These are phyloP conservation scores for Magnolia kwangsiensis DNA, from an alignment of 164 flowering plant genomes.

Conservation along the genomic window DNA sequence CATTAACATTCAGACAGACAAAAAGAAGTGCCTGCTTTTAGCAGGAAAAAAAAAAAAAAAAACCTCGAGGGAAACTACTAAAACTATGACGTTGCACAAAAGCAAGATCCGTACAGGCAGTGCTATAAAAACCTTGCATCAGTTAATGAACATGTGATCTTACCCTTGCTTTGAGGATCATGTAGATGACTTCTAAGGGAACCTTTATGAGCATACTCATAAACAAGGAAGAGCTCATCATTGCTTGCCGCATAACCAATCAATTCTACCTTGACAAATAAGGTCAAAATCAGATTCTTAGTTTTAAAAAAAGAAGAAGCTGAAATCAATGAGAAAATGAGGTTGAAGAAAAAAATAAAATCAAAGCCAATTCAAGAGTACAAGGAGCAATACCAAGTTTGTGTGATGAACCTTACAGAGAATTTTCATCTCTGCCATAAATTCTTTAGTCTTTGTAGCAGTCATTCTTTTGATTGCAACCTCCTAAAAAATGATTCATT, in stretches of 20 bases:
- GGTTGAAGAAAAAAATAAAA: slow-evolving; percentile 4
- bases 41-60: neutral
- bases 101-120: neutral
- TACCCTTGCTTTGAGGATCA: slow-evolving; percentile 88
- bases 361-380: neutral
- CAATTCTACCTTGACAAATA: slow-evolving; percentile 88
- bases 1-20: neutral
- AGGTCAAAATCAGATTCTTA: slow-evolving; percentile 35
- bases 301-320: slow-evolving; percentile 5
- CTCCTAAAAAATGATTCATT: slow-evolving; percentile 45
- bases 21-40: neutral
- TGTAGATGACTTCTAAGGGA: slow-evolving; percentile 76
- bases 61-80: neutral
- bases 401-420: slow-evolving; percentile 89
- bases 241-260: slow-evolving; percentile 84
- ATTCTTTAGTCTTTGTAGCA: slow-evolving; percentile 81
- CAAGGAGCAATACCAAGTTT: slow-evolving; percentile 67
- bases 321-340: neutral
- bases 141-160: slow-evolving; percentile 4
- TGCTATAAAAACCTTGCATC: neutral
- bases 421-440: slow-evolving; percentile 84
- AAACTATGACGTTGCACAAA: neutral
- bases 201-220: slow-evolving; percentile 90
- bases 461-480: slow-evolving; percentile 94
- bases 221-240: slow-evolving; percentile 81